Evolutionary conservation across 495 filamentous ascomycete genomes (phyloP), one percentile per base, ranked within the genome.

Genomic region (Aspergillus cavernicola): DNA sequence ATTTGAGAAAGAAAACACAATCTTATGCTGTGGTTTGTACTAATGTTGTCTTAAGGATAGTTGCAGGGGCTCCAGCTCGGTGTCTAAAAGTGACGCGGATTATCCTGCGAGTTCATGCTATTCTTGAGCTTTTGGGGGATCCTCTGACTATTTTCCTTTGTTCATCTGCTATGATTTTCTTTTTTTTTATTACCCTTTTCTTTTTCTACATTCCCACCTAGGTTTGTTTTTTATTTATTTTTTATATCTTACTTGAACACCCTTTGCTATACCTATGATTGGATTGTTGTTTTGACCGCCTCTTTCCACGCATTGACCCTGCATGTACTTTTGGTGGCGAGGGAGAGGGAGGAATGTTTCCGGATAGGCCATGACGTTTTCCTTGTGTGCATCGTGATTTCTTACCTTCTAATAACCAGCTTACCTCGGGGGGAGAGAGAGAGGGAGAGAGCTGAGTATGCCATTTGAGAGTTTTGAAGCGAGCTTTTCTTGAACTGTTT

Each of bases 311-410:
- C 67, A 36, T 68, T 63, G 62, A 65, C 65, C 63, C 62, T 55
- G 60, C 50, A 63, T 76, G 67, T 72, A 71, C 60, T 68, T 65
- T 69, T 61, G 61, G 52, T 54, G 42, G 22, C 13, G 55, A 52
- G 59, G 59, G 63, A 56, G 64, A 60, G 62, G 60, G 53, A 62
- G 64, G 62, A 61, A 64, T 60, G 58, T 57, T 70, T 61, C 61
- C 60, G 61, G 64, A 65, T 64, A 65, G 64, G 67, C 63, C 61
- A 69, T 66, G 66, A 69, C 64, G 49, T 64, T 56, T 55, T 56
- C 39, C 53, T 43, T 55, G 36, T 33, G 56, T 60, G 46, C 50
- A 56, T 64, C 38, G 53, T 50, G 55, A 55, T 65, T 60, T 50
- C 51, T 52, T 57, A 59, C 55, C 61, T 68, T 64, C 58, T 63